A percentile compares a stretch with the other conserved stretches of the same genome.
Evolutionary conservation across 768 basidiomycete species (phyloP).

Genomic region (Agrocybe pediades): DNA sequence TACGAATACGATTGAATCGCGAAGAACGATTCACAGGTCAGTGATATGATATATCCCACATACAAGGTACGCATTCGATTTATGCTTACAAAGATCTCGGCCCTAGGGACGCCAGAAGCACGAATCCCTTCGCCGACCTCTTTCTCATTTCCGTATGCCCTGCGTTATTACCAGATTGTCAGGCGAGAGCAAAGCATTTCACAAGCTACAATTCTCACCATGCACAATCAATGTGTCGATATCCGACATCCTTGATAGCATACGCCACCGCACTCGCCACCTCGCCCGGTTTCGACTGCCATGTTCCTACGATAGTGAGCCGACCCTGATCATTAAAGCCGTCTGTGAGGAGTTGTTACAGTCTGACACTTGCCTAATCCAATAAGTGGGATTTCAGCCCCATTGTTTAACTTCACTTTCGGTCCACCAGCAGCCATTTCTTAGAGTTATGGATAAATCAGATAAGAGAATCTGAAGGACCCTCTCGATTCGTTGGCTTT

Average conservation of each 20-base stretch:
- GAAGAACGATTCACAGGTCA: neutral
- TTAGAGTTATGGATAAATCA: conserved; percentile 6
- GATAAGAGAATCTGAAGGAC: conserved; percentile 8
- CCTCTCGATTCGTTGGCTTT: neutral
- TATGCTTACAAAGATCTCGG: conserved; percentile 52
- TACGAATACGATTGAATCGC: conserved; percentile 1
- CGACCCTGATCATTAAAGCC: conserved; percentile 2
- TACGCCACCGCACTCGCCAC: conserved; percentile 70
- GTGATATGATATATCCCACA: neutral
- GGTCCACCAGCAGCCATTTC: conserved; percentile 33
- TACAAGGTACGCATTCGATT: neutral
- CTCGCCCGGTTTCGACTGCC: conserved; percentile 77
- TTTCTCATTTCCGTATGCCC: conserved; percentile 75
- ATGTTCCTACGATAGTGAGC: conserved; percentile 61
- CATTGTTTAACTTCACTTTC: conserved; percentile 63
- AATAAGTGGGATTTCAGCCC: conserved; percentile 52
- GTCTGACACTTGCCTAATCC: conserved; percentile 54
- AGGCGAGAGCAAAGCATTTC: conserved; percentile 4
- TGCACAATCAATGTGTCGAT: conserved; percentile 78
- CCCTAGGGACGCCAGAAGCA: conserved; percentile 73
- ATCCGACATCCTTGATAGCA: conserved; percentile 74
- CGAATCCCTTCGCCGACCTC: conserved; percentile 83
- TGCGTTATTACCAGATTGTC: conserved; percentile 29
- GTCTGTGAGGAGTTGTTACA: neutral
- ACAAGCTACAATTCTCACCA: conserved; percentile 27